These are phyloP conservation scores for Penicillium hesseltinei DNA, from an alignment of 2,329 filamentous ascomycete species.

Conservation along the genomic window DNA sequence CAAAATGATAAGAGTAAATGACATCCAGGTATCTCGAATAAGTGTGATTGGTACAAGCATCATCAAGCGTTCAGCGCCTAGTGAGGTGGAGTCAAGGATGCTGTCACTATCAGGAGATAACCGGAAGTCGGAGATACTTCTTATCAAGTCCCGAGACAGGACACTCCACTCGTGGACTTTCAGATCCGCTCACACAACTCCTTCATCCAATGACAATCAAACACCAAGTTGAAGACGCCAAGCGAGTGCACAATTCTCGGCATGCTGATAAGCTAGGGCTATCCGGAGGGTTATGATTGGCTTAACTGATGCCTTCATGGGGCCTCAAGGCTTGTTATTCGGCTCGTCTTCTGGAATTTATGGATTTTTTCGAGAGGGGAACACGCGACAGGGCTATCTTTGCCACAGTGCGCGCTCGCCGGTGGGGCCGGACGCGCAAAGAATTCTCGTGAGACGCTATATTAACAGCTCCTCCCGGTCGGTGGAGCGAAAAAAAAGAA, in stretches of 20 bases:
- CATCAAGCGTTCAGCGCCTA: not conserved
- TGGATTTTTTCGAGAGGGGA: conserved; percentile 4
- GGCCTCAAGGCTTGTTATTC: conserved; percentile 21
- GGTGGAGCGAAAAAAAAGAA: conserved; percentile 21
- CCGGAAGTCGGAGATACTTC: not conserved
- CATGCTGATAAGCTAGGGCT: conserved; percentile 20
- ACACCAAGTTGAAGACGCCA: not conserved
- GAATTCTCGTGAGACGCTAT: conserved; percentile 20
- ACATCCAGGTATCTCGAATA: not conserved
- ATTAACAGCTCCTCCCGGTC: conserved; percentile 14
- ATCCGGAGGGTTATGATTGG: not conserved
- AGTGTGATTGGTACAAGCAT: not conserved
- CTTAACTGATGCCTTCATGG: not conserved
- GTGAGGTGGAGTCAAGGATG: not conserved
- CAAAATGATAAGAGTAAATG: not conserved
- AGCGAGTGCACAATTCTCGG: conserved; percentile 17
- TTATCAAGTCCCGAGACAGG: not conserved
- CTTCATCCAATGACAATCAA: conserved; percentile 1
- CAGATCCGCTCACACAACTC: not conserved
- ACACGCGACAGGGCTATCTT: conserved; percentile 23
- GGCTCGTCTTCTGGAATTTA: conserved; percentile 20
- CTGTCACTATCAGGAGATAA: not conserved
- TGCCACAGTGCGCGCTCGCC: conserved; percentile 3
- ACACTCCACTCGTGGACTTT: not conserved
- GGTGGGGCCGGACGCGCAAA: conserved; percentile 19